Percentiles rank a stretch among this genome's conserved stretches.
These are phyloP conservation scores for Yamadazyma laniorum DNA, from an alignment of 805 yeast genomes.

Conservation along the genomic window DNA sequence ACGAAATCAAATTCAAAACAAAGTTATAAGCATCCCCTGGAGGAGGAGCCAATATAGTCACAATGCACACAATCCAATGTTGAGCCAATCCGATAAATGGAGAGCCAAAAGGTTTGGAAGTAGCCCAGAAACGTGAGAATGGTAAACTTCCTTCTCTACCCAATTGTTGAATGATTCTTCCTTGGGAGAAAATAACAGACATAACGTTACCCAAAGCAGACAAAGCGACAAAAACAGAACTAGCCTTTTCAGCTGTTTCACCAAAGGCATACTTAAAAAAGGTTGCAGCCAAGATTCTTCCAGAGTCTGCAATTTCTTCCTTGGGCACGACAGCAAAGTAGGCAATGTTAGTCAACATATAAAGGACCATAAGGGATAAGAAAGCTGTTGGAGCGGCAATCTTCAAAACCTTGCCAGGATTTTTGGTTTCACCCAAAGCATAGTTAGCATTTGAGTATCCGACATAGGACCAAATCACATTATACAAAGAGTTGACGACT, in stretches of 20 bases:
- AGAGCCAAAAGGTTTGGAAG: slow-evolving; percentile 68
- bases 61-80: slow-evolving; percentile 73
- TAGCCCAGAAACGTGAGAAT: slow-evolving; percentile 66
- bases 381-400: slow-evolving; percentile 77
- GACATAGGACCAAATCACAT: slow-evolving; percentile 80
- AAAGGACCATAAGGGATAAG: slow-evolving; percentile 56
- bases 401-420: slow-evolving; percentile 67
- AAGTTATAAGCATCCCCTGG: slow-evolving; percentile 88
- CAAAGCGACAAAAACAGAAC: slow-evolving; percentile 77
- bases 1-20: slow-evolving; percentile 73
- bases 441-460: slow-evolving; percentile 84
- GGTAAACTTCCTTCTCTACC: slow-evolving; percentile 84
- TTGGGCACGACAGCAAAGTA: slow-evolving; percentile 80
- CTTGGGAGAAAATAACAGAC: slow-evolving; percentile 79
- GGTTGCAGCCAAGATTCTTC: slow-evolving; percentile 70
- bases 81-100: slow-evolving; percentile 73
- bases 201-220: slow-evolving; percentile 81
- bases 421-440: slow-evolving; percentile 74
- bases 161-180: slow-evolving; percentile 74
- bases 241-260: slow-evolving; percentile 63
- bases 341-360: slow-evolving; percentile 75
- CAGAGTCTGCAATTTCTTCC: slow-evolving; percentile 57
- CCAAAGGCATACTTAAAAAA: slow-evolving; percentile 76
- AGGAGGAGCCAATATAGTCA: slow-evolving; percentile 77
- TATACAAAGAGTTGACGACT: slow-evolving; percentile 71